Percentiles rank a stretch among this genome's conserved stretches.
Conservation (phyloP, 2,329 filamentous ascomycete species). For the Sporothrix inflata region DNA sequence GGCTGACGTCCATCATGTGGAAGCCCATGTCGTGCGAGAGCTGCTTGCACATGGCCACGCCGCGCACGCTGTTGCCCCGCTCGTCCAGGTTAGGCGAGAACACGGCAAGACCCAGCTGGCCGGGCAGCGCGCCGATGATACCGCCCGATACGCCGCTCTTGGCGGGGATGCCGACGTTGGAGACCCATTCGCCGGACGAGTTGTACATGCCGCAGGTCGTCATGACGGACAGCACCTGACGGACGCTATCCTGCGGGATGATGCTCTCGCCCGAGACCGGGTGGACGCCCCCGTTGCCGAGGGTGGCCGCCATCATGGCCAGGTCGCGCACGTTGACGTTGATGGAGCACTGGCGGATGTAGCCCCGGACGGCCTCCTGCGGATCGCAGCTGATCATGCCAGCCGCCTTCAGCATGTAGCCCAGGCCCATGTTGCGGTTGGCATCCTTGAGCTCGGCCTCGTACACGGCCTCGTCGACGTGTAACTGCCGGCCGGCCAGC, state of each 20-base stretch:
- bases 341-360: slow-evolving; percentile 20
- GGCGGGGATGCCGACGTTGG: slow-evolving; percentile 21
- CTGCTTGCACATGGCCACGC: slow-evolving; percentile 24
- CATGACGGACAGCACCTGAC: slow-evolving; percentile 24
- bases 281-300: slow-evolving; percentile 10
- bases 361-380: slow-evolving; percentile 16
- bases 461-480: slow-evolving; percentile 11
- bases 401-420: slow-evolving; percentile 21
- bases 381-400: slow-evolving; percentile 19
- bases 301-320: slow-evolving; percentile 17
- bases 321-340: slow-evolving; percentile 24
- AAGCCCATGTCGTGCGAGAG: slow-evolving; percentile 24
- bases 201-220: slow-evolving; percentile 25
- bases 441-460: slow-evolving; percentile 22
- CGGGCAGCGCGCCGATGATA: slow-evolving; percentile 22
- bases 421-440: slow-evolving; percentile 22
- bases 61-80: slow-evolving; percentile 21
- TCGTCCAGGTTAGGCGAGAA: slow-evolving; percentile 20
- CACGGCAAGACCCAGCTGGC: slow-evolving; percentile 18
- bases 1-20: slow-evolving; percentile 24
- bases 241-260: slow-evolving; percentile 18
- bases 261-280: slow-evolving; percentile 11
- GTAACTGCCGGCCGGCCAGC: slow-evolving; percentile 10
- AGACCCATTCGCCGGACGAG: slow-evolving; percentile 14
- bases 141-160: slow-evolving; percentile 23